Conservation (phyloP, 345 rosid genomes). For the Garcia nutans region DNA sequence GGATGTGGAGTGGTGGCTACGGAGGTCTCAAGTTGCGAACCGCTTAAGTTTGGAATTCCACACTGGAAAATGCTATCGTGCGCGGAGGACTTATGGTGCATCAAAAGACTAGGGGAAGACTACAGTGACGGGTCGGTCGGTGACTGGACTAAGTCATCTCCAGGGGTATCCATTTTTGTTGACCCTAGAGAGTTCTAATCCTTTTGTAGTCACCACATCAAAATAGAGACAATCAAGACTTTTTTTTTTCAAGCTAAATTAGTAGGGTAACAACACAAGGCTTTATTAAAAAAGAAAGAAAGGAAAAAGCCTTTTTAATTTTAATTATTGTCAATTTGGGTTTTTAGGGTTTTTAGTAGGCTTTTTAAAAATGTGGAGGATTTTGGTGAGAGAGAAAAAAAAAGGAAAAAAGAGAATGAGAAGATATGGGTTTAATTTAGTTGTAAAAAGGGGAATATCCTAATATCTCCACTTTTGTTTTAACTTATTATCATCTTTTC, state of each 20-base stretch:
- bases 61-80: constrained; percentile 81
- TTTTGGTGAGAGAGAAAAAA: too few relatives aligned
- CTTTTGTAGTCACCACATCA: too few relatives aligned
- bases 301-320: not conserved
- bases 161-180: constrained; percentile 83
- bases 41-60: constrained; percentile 66
- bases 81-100: constrained; percentile 83
- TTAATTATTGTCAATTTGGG: not conserved
- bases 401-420: constrained; percentile 19
- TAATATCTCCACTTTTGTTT: constrained; percentile 1
- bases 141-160: constrained; percentile 93
- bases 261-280: not conserved
- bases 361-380: not conserved
- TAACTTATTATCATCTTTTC: constrained; percentile 8
- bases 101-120: constrained; percentile 81
- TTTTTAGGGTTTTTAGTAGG: not conserved
- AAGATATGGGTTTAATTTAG: constrained; percentile 26
- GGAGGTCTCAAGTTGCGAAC: constrained; percentile 71
- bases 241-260: not conserved
- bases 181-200: constrained; percentile 86
- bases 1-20: constrained; percentile 78
- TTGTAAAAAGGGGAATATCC: constrained; percentile 34
- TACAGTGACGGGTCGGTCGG: constrained; percentile 70
- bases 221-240: not conserved
- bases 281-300: too few relatives aligned